Evolutionary conservation across 108 stramenopile species (phyloP), one percentile per base, ranked within the genome.

Genomic region (Aurantiochytrium sp.): DNA sequence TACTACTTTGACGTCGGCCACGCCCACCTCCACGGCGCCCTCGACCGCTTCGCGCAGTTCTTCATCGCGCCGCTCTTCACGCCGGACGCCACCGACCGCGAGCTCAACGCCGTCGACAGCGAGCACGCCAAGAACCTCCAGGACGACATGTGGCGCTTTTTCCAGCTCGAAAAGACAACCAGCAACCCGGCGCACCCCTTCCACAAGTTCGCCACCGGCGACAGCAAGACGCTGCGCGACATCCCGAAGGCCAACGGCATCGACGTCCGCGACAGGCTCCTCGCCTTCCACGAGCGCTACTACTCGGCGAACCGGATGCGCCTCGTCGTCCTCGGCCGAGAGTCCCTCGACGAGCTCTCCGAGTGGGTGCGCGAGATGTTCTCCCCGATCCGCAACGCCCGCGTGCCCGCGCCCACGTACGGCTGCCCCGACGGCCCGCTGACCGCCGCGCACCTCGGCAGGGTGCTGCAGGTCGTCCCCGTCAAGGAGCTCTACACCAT

Each of bases 251-350:
- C 81, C 39, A 88, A 90, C 5, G 93, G 88, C 31, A 68, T 89
- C 30, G 93, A 93, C 85, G 86, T 97, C 37, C 94, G 97, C n/a
- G 85, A 95, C n/a, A 89, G 93, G 68, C 92, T 98, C 12, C 93
- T 98, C 50, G 89, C 95, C 27, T 98, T 98, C 88, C 97, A 97
- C 90, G 55, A 92, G 27, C 88, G 65, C 19, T 93, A 96, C 88
- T 98, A 98, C 91, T 95, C 95, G 55, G 94, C 97, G 45, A 96
- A 97, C 91, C 95, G 96, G 90, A 97, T 98, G 97, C 92, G 93
- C 27, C 89, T 98, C 42, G 96, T 95, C 12, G 89, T 98, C 8
- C 95, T 96, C 19, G 97, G 97, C 19, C 90, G 90, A 42, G 93
- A 93, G 42, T 89, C 92, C n/a, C 92, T 98, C 37, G 96, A 96